phyloP scores from a whole-genome alignment of 1,284 basidiomycete species.

The Phaffia rhodozyma region DNA sequence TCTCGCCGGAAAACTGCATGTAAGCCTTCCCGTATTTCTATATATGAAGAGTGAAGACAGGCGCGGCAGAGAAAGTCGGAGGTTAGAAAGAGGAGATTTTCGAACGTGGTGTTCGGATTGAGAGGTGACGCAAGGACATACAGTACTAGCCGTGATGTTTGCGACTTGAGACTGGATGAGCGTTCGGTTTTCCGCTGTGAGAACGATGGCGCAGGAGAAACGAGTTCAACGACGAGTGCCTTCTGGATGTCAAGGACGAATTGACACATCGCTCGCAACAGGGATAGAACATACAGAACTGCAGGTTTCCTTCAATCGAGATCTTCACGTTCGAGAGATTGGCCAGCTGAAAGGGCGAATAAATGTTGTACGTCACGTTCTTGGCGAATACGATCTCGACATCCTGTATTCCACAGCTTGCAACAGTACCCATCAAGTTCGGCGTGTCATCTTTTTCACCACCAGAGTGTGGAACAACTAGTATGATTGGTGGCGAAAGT shows the following conservation, averaged over 20 bases:
- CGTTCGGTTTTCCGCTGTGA: slow-evolving; percentile 21
- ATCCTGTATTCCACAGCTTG: slow-evolving; percentile 37
- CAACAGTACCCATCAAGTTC: slow-evolving; percentile 38
- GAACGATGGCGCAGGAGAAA: too few species aligned
- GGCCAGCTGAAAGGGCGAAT: slow-evolving; percentile 44
- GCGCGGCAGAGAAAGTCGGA: not conserved
- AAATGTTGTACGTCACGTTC: slow-evolving; percentile 47
- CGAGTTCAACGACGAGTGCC: too few species aligned
- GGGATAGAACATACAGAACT: slow-evolving; percentile 32
- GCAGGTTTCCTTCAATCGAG: slow-evolving; percentile 47
- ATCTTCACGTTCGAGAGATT: slow-evolving; percentile 47
- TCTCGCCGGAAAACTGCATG: slow-evolving; percentile 2
- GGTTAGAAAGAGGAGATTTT: not conserved
- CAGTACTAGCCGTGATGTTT: not conserved
- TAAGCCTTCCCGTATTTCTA: not conserved
- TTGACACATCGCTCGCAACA: too few species aligned
- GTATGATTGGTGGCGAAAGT: too few species aligned
- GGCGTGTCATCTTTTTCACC: slow-evolving; percentile 44
- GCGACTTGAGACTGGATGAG: not conserved
- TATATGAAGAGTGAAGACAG: not conserved
- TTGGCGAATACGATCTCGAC: slow-evolving; percentile 47
- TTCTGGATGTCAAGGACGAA: too few species aligned
- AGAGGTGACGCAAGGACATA: not conserved
- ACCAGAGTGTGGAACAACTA: slow-evolving; percentile 40
- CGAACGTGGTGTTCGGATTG: not conserved